phyloP scores from a whole-genome alignment of 257 asterid genomes.

The Capsicum pubescens region DNA sequence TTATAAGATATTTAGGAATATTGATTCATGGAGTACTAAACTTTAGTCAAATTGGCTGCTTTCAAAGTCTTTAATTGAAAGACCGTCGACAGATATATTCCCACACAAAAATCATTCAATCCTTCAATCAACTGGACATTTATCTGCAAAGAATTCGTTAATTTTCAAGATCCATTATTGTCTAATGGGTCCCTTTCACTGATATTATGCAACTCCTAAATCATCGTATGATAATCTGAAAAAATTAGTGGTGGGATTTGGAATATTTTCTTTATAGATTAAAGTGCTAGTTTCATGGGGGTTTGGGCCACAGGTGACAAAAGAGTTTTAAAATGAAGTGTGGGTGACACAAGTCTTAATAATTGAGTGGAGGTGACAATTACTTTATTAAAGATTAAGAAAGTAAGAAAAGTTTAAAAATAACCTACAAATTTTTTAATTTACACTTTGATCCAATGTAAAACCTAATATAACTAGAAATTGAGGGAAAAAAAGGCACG shows the following conservation, averaged over 20 bases:
- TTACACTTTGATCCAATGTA: too few relatives aligned
- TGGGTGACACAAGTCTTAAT: too few relatives aligned
- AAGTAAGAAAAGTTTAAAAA: too few relatives aligned
- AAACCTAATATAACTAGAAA: too few relatives aligned
- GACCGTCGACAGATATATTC: not conserved
- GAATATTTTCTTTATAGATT: slow-evolving; percentile 20
- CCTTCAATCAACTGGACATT: not conserved
- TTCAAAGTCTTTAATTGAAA: not conserved
- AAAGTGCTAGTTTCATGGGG: not conserved
- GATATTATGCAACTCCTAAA: not conserved
- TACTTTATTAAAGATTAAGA: too few relatives aligned
- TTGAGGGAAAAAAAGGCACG: too few relatives aligned
- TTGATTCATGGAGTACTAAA: not conserved
- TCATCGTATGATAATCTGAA: slow-evolving; percentile 28
- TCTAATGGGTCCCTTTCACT: not conserved
- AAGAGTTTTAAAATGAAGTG: too few relatives aligned
- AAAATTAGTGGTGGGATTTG: slow-evolving; percentile 25
- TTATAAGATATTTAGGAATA: not conserved
- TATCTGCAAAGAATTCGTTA: not conserved
- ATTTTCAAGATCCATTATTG: not conserved
- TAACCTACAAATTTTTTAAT: too few relatives aligned
- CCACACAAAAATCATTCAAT: not conserved
- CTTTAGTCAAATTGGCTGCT: not conserved
- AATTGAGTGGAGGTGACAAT: too few relatives aligned
- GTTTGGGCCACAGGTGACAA: too few relatives aligned